phyloP scores from a whole-genome alignment of 306 rosid genomes.

The Cicer chorassanicum region DNA sequence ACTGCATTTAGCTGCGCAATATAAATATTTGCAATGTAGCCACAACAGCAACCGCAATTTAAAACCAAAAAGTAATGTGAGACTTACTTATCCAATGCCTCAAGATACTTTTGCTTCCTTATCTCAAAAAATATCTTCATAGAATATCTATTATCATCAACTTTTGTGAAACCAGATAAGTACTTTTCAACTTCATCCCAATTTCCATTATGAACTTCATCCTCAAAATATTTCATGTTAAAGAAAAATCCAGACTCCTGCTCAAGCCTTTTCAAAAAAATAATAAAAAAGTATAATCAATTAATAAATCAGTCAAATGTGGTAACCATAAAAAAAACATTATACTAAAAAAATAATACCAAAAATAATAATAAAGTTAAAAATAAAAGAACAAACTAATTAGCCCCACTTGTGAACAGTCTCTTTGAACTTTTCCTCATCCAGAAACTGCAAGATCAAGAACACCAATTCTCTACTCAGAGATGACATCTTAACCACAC shows the following conservation, averaged over 20 bases:
- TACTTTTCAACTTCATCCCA: conserved; percentile 99
- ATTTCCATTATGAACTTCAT: conserved; percentile 96
- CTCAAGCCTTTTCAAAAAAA: conserved; percentile 66
- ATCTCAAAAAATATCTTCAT: conserved; percentile 99
- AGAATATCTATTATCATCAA: conserved; percentile 94
- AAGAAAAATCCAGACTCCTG: conserved; percentile 99
- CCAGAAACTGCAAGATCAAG: conserved; percentile 98
- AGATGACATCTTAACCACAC: conserved; percentile 76
- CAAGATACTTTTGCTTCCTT: conserved; percentile 97
- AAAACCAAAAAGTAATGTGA: conserved; percentile 39
- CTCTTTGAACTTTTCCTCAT: conserved; percentile 98
- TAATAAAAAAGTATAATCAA: conserved; percentile 13
- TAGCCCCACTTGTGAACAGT: conserved; percentile 94
- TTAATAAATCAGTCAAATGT: conserved; percentile 45
- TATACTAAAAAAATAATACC: conserved; percentile 21
- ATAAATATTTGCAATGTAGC: neutral
- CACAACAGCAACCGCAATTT: neutral
- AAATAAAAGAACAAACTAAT: conserved; percentile 29
- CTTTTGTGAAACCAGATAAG: conserved; percentile 97
- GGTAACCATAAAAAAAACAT: conserved; percentile 39
- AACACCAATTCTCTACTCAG: conserved; percentile 98
- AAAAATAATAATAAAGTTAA: conserved; percentile 29
- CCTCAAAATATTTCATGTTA: conserved; percentile 97
- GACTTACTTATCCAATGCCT: conserved; percentile 95
- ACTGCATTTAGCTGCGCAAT: neutral